Percentiles rank a stretch among this genome's conserved stretches.
Conservation (phyloP, 164 flowering plant species). For the Sextonia rubra region DNA sequence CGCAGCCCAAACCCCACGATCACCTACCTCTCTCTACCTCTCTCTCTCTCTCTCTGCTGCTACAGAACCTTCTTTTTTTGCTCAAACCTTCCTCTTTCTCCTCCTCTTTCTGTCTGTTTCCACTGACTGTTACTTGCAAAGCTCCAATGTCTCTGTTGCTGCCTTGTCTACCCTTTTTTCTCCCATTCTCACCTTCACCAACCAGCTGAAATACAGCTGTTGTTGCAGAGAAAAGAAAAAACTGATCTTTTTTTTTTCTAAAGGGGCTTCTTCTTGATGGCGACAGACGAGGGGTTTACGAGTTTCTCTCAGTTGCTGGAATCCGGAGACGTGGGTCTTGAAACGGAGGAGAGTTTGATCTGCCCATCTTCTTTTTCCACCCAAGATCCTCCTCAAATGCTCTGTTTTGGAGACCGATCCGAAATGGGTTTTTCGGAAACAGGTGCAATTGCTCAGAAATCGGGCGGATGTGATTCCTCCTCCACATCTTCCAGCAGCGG, state of each 20-base stretch:
- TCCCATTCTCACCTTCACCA: neutral
- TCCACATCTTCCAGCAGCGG: constrained; percentile 38
- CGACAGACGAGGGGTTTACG: constrained; percentile 25
- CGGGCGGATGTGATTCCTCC: constrained; percentile 48
- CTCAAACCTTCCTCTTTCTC: neutral
- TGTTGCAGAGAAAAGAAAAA: neutral
- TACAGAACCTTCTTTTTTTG: constrained; percentile 26
- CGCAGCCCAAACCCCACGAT: neutral
- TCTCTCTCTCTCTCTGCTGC: neutral
- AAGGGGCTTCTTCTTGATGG: constrained; percentile 25
- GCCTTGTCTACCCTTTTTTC: neutral
- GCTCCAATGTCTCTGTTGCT: neutral
- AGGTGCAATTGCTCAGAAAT: constrained; percentile 16
- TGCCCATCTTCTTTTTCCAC: constrained; percentile 23
- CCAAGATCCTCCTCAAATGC: constrained; percentile 40
- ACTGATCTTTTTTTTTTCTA: neutral
- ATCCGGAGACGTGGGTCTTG: constrained; percentile 27
- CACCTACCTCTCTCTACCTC: neutral
- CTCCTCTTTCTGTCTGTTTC: constrained; percentile 4
- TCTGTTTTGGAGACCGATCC: constrained; percentile 44
- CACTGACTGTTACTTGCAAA: constrained; percentile 4
- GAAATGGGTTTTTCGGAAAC: constrained; percentile 8
- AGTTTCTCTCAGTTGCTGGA: constrained; percentile 46
- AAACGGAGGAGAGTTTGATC: constrained; percentile 13
- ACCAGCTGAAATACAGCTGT: neutral